These are phyloP conservation scores for Puccinia polysora DNA, from an alignment of 1,284 basidiomycete genomes.

Conservation along the genomic window DNA sequence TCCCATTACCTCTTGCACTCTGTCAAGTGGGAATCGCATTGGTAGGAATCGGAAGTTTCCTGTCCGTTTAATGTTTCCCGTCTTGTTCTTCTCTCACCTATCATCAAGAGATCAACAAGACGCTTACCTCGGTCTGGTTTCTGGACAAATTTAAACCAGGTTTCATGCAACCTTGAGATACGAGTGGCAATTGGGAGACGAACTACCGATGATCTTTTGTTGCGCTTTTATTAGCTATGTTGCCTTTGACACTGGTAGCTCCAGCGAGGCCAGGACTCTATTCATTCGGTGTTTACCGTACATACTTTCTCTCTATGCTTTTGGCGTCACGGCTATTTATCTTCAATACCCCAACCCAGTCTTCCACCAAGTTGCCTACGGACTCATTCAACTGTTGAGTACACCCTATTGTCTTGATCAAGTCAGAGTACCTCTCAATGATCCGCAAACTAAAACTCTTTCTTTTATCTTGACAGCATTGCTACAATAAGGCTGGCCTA, in stretches of 20 bases:
- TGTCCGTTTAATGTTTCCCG: not conserved
- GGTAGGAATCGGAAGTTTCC: conserved; percentile 15
- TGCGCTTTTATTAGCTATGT: conserved; percentile 48
- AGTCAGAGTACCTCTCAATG: conserved; percentile 46
- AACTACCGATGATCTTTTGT: no score
- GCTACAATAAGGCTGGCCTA: no score
- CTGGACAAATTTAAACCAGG: no score
- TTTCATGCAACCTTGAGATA: no score
- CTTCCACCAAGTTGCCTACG: conserved; percentile 59
- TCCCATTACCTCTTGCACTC: no score
- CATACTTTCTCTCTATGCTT: conserved; percentile 42
- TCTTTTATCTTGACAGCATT: no score
- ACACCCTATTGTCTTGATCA: conserved; percentile 56
- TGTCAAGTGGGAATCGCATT: conserved; percentile 18
- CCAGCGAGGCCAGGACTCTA: no score
- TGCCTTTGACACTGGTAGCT: conserved; percentile 47
- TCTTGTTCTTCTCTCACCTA: conserved; percentile 37
- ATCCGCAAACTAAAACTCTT: no score
- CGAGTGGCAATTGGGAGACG: no score
- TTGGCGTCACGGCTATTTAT: conserved; percentile 48
- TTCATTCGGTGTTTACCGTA: conserved; percentile 41
- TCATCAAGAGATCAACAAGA: no score
- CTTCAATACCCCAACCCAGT: conserved; percentile 56
- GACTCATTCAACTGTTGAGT: no score
- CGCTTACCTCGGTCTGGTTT: no score